These are phyloP conservation scores for Russula sp. DNA, from an alignment of 768 basidiomycete genomes.

Conservation along the genomic window DNA sequence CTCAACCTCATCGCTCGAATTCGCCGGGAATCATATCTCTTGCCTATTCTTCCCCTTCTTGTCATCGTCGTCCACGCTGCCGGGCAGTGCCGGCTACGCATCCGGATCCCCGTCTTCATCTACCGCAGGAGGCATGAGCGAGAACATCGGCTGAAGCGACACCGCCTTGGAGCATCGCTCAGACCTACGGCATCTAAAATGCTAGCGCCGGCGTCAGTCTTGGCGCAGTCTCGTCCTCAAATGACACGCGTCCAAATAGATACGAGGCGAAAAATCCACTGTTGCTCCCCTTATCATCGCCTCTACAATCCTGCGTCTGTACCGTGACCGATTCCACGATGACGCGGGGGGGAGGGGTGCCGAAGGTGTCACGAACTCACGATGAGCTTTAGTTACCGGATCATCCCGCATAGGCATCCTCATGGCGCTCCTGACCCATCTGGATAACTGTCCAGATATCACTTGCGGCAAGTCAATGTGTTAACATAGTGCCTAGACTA, in stretches of 20 bases:
- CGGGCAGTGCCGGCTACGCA: constrained; percentile 17
- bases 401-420: too few relatives aligned
- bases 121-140: constrained; percentile 62
- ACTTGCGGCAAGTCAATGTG: too few relatives aligned
- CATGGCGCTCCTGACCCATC: too few relatives aligned
- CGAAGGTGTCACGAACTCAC: constrained; percentile 12
- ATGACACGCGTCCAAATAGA: constrained; percentile 58
- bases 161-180: constrained; percentile 42
- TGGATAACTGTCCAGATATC: too few relatives aligned
- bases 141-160: constrained; percentile 73
- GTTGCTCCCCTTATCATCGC: constrained; percentile 36
- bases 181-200: constrained; percentile 60
- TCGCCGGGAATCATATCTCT: constrained; percentile 51
- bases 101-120: constrained; percentile 43
- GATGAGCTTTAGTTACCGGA: constrained; percentile 2
- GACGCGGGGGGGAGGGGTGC: constrained; percentile 22
- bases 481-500: too few relatives aligned
- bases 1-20: constrained; percentile 72
- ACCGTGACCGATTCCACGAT: neutral
- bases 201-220: constrained; percentile 9
- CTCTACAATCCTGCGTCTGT: neutral
- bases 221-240: constrained; percentile 38
- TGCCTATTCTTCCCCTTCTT: constrained; percentile 25
- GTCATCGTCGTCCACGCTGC: constrained; percentile 27
- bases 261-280: constrained; percentile 55